Conservation (phyloP, 805 yeast species). For the Crinitomyces ghanaensis region DNA sequence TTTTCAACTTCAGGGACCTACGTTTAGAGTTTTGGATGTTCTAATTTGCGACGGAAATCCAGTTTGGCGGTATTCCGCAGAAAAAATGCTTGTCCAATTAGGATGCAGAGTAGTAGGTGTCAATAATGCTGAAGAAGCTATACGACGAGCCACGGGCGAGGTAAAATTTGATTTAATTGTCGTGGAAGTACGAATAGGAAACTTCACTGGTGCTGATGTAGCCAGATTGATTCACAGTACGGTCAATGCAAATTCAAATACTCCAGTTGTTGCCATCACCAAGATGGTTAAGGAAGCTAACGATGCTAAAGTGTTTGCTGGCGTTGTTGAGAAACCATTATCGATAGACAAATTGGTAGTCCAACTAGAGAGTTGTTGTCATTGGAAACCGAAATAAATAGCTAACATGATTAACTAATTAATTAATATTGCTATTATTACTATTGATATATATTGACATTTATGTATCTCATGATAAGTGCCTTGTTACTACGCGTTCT, state of each 20-base stretch:
- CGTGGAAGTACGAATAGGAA: constrained; percentile 59
- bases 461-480: not conserved
- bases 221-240: constrained; percentile 67
- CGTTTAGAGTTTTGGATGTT: constrained; percentile 40
- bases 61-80: constrained; percentile 57
- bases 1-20: constrained; percentile 3
- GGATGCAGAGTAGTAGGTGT: constrained; percentile 78
- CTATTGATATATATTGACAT: not conserved
- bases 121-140: constrained; percentile 69
- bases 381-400: constrained; percentile 18
- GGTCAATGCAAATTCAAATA: constrained; percentile 59
- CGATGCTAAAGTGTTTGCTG: constrained; percentile 37
- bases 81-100: constrained; percentile 47
- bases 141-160: constrained; percentile 70
- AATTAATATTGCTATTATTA: not conserved
- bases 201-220: constrained; percentile 62
- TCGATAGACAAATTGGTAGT: constrained; percentile 26
- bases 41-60: constrained; percentile 83
- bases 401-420: constrained; percentile 2
- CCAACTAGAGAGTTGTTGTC: constrained; percentile 23
- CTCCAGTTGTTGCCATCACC: constrained; percentile 70
- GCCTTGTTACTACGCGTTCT: too few species aligned
- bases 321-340: constrained; percentile 64
- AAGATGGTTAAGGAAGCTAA: constrained; percentile 48
- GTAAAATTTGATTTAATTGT: constrained; percentile 76